Conservation (phyloP, 177 flowering plant species). For the Vitis hybrid region DNA sequence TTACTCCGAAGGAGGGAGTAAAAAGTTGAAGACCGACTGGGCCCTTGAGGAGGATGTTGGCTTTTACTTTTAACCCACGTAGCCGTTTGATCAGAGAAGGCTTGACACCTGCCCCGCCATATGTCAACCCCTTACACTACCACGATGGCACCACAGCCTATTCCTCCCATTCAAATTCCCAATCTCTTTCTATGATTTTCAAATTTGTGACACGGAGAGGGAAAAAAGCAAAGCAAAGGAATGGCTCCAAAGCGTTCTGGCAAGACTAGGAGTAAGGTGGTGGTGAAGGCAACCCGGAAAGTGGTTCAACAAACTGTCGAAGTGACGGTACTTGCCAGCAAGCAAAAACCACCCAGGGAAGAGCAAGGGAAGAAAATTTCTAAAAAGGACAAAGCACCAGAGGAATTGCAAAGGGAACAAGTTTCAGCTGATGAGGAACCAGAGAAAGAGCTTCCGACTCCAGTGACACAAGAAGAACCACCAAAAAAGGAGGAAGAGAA, state of each 20-base stretch:
- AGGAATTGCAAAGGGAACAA: neutral
- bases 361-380: neutral
- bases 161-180: neutral
- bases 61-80: conserved; percentile 21
- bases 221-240: neutral
- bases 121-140: conserved; percentile 2
- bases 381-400: too few species aligned
- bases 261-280: conserved; percentile 14
- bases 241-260: conserved; percentile 40
- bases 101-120: conserved; percentile 19
- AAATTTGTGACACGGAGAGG: neutral
- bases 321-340: conserved; percentile 17
- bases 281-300: conserved; percentile 22
- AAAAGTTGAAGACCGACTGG: too few species aligned
- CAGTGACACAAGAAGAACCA: conserved; percentile 1
- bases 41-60: neutral
- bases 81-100: conserved; percentile 2
- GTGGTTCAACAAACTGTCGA: conserved; percentile 29
- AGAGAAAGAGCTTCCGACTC: neutral
- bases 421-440: neutral
- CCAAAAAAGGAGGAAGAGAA: conserved; percentile 9
- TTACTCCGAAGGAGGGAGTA: too few species aligned
- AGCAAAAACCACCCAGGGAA: neutral
- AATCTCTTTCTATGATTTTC: neutral
- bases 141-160: neutral